phyloP scores from a whole-genome alignment of 2,329 filamentous ascomycete genomes.

The Beauveria sp. region DNA sequence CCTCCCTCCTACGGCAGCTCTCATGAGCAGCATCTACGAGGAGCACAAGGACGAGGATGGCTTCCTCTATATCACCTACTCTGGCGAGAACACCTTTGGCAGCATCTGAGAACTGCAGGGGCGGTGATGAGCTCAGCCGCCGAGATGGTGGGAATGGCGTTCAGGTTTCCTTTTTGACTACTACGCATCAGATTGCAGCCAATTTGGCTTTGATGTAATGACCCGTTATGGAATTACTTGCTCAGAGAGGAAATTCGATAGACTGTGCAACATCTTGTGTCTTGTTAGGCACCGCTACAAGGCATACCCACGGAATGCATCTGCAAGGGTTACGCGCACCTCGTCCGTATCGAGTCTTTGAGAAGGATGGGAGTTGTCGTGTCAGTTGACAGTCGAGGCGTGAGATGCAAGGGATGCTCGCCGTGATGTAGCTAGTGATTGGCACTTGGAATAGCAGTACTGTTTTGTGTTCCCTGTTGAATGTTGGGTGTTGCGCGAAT shows the following conservation, averaged over 20 bases:
- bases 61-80: constrained; percentile 99
- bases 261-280: constrained; percentile 1
- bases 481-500: background rate
- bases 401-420: background rate
- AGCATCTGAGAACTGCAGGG: background rate
- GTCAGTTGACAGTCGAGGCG: background rate
- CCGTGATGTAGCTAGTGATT: background rate
- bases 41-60: constrained; percentile 87
- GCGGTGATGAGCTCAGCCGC: background rate
- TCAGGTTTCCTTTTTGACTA: constrained; percentile 22
- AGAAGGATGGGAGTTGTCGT: background rate
- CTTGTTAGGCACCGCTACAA: background rate
- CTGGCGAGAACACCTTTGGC: constrained; percentile 98
- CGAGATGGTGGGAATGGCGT: constrained; percentile 25
- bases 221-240: background rate
- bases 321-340: background rate
- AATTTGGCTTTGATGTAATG: constrained; percentile 8
- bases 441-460: background rate
- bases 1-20: constrained; percentile 86
- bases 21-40: constrained; percentile 99
- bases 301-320: background rate
- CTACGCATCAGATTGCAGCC: constrained; percentile 3
- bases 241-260: background rate
- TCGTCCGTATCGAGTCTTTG: background rate
- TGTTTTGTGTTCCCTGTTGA: background rate